Evolutionary conservation across 306 rosid genomes (phyloP), one percentile per base, ranked within the genome.

Genomic region (Castanea mollissima): DNA sequence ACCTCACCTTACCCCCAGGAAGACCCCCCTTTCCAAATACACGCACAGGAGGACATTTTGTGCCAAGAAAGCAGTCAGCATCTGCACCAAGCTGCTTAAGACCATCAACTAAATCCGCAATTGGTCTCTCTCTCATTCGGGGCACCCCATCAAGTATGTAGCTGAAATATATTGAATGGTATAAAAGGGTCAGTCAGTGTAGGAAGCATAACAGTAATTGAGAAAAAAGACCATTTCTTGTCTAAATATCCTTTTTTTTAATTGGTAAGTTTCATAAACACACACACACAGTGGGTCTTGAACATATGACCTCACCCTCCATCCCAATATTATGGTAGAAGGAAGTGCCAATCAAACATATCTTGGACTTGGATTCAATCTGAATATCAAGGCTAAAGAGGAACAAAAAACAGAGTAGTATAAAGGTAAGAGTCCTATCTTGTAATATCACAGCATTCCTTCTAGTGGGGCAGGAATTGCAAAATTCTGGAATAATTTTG

Each of bases 91-190:
- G 99, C 92, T 96, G 99, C 86, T 89, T 87, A 59, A 96, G 96
- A 89, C 97, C 99, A 77, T 74, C 71, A 49, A 96, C 99, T 91
- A 96, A 89, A 82, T 96, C 99, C 19, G 93, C 99, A 57, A 96
- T 96, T 6, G 99, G 99, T 23, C 99, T 89, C 90, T 96, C 99
- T 88, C 99, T 96, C 99, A 96, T 96, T 81, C 99, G 93, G 9
- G 99, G 98, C 6, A 93, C 97, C 75, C 99, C 99, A 78, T 96
- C 99, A 76, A 96, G 99, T 76, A 96, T 46, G 69, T 89, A 96
- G 82, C 99, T 96, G 91, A 86, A 85, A 81, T 74, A 81, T 55
- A 77, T 57, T 41, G 19, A 83, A 80, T 35, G 79, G 62, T 3
- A 55, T 27, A 60, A 62, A 11, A 5, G 59, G 57, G 73, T 74